These are phyloP conservation scores for Nitzschia palea DNA, from an alignment of 108 stramenopile species.

Conservation along the genomic window DNA sequence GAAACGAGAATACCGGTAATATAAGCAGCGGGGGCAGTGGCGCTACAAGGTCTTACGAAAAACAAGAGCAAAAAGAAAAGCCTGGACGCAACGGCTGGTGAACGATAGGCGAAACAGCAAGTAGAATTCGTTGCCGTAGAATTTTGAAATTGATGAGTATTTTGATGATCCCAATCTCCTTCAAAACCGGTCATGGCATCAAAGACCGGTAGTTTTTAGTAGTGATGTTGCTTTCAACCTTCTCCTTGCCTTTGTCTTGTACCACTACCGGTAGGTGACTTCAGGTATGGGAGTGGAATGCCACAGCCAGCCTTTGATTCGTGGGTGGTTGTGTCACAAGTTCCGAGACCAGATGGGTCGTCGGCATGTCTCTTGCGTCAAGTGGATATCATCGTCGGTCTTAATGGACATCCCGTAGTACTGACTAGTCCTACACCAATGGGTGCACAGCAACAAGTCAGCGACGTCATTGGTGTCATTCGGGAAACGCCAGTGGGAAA, in stretches of 20 bases:
- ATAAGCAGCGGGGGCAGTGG: too few relatives aligned
- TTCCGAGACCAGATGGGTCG: constrained; percentile 50
- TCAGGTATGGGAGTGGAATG: constrained; percentile 45
- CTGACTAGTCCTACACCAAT: constrained; percentile 20
- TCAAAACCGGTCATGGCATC: constrained; percentile 78
- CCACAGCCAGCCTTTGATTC: constrained; percentile 60
- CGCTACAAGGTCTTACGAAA: too few relatives aligned
- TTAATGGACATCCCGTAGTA: constrained; percentile 49
- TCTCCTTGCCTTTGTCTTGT: constrained; percentile 62
- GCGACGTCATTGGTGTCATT: constrained; percentile 69
- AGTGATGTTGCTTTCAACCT: constrained; percentile 85
- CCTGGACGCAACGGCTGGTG: too few relatives aligned
- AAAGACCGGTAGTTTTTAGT: constrained; percentile 71
- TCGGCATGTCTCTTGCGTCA: constrained; percentile 53
- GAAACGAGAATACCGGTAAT: too few relatives aligned
- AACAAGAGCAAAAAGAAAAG: too few relatives aligned
- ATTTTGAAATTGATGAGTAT: constrained; percentile 71
- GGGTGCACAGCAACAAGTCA: constrained; percentile 60
- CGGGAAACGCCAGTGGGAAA: constrained; percentile 68
- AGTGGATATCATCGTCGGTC: constrained; percentile 73
- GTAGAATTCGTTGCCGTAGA: constrained; percentile 21
- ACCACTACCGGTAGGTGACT: constrained; percentile 80
- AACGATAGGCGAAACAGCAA: neutral
- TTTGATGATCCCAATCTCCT: constrained; percentile 74
- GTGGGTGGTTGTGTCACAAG: constrained; percentile 58